Evolutionary conservation across 2,329 filamentous ascomycete species (phyloP).

Genomic region (Alternaria novae-zelandiae): DNA sequence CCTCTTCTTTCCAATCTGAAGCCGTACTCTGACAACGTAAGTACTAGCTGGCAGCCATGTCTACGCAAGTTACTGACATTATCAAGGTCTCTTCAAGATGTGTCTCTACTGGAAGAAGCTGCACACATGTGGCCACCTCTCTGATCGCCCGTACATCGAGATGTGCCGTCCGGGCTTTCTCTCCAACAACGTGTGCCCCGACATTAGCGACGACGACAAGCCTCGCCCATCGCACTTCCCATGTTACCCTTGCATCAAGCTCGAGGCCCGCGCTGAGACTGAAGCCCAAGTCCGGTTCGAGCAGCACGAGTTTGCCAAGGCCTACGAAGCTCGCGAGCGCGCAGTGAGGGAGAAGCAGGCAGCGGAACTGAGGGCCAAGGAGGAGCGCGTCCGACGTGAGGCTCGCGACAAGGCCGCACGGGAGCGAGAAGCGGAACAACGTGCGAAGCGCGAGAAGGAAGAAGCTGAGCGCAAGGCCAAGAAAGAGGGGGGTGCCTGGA

Average conservation of each 20-base stretch:
- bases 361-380: constrained; percentile 19
- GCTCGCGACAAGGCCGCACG: constrained; percentile 27
- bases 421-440: constrained; percentile 27
- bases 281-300: constrained; percentile 10
- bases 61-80: neutral
- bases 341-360: constrained; percentile 14
- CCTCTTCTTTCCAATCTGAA: neutral
- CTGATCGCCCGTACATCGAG: constrained; percentile 30
- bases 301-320: constrained; percentile 9
- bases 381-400: constrained; percentile 30
- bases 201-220: constrained; percentile 16
- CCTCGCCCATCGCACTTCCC: constrained; percentile 29
- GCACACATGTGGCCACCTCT: constrained; percentile 28
- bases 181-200: constrained; percentile 26
- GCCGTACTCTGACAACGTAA: neutral
- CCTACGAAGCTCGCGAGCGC: constrained; percentile 15
- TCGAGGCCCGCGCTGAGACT: constrained; percentile 14
- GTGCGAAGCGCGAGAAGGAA: constrained; percentile 16
- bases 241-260: constrained; percentile 31
- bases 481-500: constrained; percentile 30
- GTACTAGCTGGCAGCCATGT: neutral
- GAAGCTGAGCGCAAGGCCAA: constrained; percentile 19
- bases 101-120: constrained; percentile 35
- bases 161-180: constrained; percentile 30
- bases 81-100: constrained; percentile 16